These are phyloP conservation scores for Hericium erinaceus DNA, from an alignment of 768 basidiomycete genomes.

Conservation along the genomic window DNA sequence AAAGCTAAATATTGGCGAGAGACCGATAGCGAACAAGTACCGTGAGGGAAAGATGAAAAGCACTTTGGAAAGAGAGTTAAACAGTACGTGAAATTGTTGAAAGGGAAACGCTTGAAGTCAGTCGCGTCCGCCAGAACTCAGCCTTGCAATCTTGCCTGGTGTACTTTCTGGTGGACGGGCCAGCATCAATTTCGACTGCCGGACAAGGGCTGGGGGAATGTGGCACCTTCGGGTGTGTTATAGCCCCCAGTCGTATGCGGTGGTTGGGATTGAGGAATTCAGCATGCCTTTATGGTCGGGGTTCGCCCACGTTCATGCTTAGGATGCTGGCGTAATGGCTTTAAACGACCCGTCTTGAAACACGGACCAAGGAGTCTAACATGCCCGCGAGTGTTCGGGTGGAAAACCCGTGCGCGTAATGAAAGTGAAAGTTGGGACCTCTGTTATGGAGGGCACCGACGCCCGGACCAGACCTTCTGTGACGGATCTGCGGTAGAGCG, in stretches of 20 bases:
- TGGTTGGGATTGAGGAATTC: constrained; percentile 54
- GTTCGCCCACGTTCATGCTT: constrained; percentile 48
- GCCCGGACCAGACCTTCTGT: constrained; percentile 67
- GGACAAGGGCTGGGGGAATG: constrained; percentile 53
- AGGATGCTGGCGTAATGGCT: constrained; percentile 74
- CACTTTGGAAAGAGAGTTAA: constrained; percentile 76
- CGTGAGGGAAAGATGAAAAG: constrained; percentile 79
- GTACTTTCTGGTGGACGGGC: constrained; percentile 48
- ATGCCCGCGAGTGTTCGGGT: constrained; percentile 74
- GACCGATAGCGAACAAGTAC: constrained; percentile 81
- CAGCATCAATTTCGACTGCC: constrained; percentile 56
- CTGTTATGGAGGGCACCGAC: constrained; percentile 61
- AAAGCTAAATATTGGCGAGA: constrained; percentile 78
- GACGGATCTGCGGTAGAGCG: constrained; percentile 74
- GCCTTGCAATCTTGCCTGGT: constrained; percentile 39
- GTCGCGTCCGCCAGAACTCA: constrained; percentile 49
- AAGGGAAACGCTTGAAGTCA: constrained; percentile 73
- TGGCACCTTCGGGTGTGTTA: constrained; percentile 62
- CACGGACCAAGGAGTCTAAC: constrained; percentile 85
- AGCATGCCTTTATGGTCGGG: constrained; percentile 47
- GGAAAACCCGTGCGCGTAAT: constrained; percentile 60
- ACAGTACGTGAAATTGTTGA: constrained; percentile 77
- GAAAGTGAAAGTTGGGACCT: constrained; percentile 64
- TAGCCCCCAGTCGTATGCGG: constrained; percentile 47
- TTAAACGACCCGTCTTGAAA: constrained; percentile 78